Percentiles rank a stretch among this genome's conserved stretches.
Conservation (phyloP, 108 stramenopile species). For the Cyclotella baltica region DNA sequence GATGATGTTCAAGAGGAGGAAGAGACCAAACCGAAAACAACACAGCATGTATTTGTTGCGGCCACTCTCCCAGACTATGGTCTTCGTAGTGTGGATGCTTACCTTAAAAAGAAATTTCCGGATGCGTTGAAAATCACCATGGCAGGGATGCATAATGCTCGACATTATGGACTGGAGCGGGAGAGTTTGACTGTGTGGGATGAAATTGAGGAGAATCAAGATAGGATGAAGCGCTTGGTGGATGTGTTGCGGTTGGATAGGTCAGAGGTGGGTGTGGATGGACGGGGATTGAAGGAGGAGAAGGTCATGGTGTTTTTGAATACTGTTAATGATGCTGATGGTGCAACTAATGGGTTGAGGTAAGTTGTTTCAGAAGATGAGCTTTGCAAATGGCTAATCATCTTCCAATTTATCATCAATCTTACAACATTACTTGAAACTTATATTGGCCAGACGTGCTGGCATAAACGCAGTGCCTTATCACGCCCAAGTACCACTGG, state of each 20-base stretch:
- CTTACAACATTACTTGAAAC: background rate
- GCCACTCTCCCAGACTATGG: slow-evolving; percentile 97
- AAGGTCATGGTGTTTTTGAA: slow-evolving; percentile 93
- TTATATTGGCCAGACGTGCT: slow-evolving; percentile 44
- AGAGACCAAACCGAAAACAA: slow-evolving; percentile 40
- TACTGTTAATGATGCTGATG: slow-evolving; percentile 86
- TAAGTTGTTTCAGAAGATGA: background rate
- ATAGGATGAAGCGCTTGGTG: slow-evolving; percentile 80
- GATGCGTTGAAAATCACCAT: slow-evolving; percentile 70
- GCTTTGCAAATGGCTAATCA: background rate
- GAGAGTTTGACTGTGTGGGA: slow-evolving; percentile 72
- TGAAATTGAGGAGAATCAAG: slow-evolving; percentile 76
- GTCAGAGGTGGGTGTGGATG: slow-evolving; percentile 50
- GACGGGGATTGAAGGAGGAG: slow-evolving; percentile 75
- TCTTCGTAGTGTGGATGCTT: slow-evolving; percentile 90
- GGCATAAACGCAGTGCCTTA: slow-evolving; percentile 83
- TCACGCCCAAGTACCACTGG: slow-evolving; percentile 83
- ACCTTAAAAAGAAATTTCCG: slow-evolving; percentile 87
- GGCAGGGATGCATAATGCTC: slow-evolving; percentile 87
- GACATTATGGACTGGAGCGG: slow-evolving; percentile 81
- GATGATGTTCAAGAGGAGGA: slow-evolving; percentile 26
- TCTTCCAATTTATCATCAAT: background rate
- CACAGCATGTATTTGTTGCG: slow-evolving; percentile 91
- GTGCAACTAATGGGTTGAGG: slow-evolving; percentile 70
- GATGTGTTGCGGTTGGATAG: slow-evolving; percentile 65